phyloP scores from a whole-genome alignment of 208 protist species.

The Trypanosoma mega region DNA sequence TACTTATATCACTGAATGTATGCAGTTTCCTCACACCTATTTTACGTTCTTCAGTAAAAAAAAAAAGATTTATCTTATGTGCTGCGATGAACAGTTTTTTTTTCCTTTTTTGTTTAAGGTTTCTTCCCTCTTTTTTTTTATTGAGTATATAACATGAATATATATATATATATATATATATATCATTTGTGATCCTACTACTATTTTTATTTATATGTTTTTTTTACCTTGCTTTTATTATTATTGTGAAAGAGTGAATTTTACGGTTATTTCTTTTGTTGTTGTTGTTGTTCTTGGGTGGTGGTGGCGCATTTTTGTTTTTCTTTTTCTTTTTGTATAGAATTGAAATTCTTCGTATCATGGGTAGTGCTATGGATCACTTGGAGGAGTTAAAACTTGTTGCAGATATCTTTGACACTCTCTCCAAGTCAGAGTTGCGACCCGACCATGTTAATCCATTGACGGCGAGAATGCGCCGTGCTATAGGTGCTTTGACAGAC shows the following conservation, averaged over 20 bases:
- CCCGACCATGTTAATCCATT: slow-evolving; percentile 45
- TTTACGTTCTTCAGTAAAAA: too few relatives aligned
- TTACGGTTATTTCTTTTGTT: too few relatives aligned
- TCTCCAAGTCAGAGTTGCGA: slow-evolving; percentile 35
- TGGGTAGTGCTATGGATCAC: slow-evolving; percentile 21
- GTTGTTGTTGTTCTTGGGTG: too few relatives aligned
- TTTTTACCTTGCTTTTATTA: too few relatives aligned
- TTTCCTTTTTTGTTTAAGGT: slow-evolving; percentile 2
- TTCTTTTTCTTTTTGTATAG: neutral
- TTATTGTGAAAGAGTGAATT: too few relatives aligned
- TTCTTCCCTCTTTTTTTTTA: slow-evolving; percentile 5
- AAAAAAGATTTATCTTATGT: too few relatives aligned
- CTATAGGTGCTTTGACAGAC: slow-evolving; percentile 20
- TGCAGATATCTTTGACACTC: slow-evolving; percentile 55
- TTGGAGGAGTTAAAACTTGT: slow-evolving; percentile 58
- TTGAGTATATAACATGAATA: slow-evolving; percentile 9
- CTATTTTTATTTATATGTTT: too few relatives aligned
- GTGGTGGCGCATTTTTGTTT: too few relatives aligned
- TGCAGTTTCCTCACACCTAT: too few relatives aligned
- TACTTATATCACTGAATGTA: slow-evolving; percentile 4
- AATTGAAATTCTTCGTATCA: slow-evolving; percentile 7
- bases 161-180: slow-evolving; percentile 17
- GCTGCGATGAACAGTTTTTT: too few relatives aligned
- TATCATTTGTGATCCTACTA: too few relatives aligned
- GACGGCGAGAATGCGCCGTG: slow-evolving; percentile 34